Percentiles rank a stretch among this genome's conserved stretches.
Conservation (phyloP, 768 basidiomycete genomes). For the Coprinopsis sp. region DNA sequence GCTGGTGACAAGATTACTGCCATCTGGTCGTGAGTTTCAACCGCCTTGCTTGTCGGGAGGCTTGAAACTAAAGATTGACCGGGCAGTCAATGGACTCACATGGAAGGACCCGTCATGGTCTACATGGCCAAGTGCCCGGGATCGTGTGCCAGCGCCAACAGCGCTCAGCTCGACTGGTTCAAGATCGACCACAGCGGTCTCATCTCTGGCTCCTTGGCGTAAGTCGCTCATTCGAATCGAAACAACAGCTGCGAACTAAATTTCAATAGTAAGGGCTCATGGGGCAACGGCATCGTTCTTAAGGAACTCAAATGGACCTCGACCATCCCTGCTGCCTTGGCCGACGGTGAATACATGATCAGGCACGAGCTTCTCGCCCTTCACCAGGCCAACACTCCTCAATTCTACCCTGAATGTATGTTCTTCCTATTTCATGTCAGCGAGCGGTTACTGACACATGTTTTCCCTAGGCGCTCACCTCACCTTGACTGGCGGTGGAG, state of each 20-base stretch:
- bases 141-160: constrained; percentile 28
- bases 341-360: constrained; percentile 34
- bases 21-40: constrained; percentile 26
- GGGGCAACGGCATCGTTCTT: constrained; percentile 27
- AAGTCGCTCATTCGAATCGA: constrained; percentile 2
- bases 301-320: constrained; percentile 25
- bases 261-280: constrained; percentile 21
- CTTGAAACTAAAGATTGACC: neutral
- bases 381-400: constrained; percentile 35
- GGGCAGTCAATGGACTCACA: constrained; percentile 29
- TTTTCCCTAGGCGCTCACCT: constrained; percentile 26
- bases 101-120: constrained; percentile 32
- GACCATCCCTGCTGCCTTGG: constrained; percentile 29
- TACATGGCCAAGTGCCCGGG: constrained; percentile 34
- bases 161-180: constrained; percentile 31
- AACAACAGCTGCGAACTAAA: neutral
- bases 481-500: constrained; percentile 32
- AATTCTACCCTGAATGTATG: constrained; percentile 37
- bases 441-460: neutral
- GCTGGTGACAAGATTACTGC: constrained; percentile 30
- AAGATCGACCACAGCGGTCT: constrained; percentile 33
- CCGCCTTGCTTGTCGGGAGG: neutral
- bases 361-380: constrained; percentile 35
- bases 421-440: neutral
- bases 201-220: constrained; percentile 29